Evolutionary conservation across 352 stramenopile species (phyloP), one percentile per base, ranked within the genome.

Genomic region (Phytopythium ostracodes): DNA sequence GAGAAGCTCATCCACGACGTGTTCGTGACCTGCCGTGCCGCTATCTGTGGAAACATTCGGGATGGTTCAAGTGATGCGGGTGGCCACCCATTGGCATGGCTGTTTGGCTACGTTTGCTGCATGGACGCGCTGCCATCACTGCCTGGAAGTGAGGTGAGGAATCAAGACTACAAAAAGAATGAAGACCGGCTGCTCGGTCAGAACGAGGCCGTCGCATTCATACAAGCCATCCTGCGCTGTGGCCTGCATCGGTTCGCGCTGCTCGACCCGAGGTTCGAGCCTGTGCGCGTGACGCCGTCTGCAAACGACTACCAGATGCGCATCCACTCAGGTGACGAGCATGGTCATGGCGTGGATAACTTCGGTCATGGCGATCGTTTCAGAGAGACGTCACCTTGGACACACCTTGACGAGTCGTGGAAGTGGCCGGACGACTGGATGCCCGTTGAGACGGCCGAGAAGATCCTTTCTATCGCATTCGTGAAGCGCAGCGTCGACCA

Each of bases 1-100:
- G 88, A 96, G 68, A 89, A 90, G 53, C 59, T 90, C 1, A 79
- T 95, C 29, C 84, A 96, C 51, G 88, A 95, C 40, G 57, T 96
- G 20, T 96, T 95, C 47, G 71, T 81, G 17, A 93, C 87, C 52
- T 91, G 82, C n/a, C 80, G 88, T 0, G 62, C 73, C 4, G 59
- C 87, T 22, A 64, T 83, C n/a, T 50, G 62, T 4, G 56, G 44
- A 31, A 52, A 17, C 7, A 31, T 46, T 44, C 6, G 33, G 2
- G 31, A 14, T 14, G n/a, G 14, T 1, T 22, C 18, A 3, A 18
- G 33, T 33, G 33, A 58, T 14, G 46, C 12, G 18, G 11, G 20
- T 0, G 64, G 66, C 4, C 68, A 86, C 35, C 60, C 76, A 7
- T 70, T 81, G 24, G 82, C 86, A 11, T 22, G 76, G 27, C 60